Evolutionary conservation across 2,329 filamentous ascomycete genomes (phyloP).

Genomic region (Mycosphaerelloides madeirae): DNA sequence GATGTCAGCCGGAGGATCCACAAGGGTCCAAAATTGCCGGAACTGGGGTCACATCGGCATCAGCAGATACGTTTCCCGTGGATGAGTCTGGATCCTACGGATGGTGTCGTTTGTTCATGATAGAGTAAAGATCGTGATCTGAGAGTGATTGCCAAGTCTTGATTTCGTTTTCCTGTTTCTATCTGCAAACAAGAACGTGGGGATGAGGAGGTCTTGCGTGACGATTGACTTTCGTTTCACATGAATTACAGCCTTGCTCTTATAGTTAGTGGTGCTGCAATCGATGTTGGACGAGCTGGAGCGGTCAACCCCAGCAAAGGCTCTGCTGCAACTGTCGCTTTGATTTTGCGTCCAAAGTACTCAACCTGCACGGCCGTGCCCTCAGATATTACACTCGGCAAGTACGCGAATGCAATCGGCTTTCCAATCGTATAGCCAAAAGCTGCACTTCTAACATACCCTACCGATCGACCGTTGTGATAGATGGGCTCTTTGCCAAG

Average conservation of each 20-base stretch:
- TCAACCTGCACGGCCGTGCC: slow-evolving; percentile 55
- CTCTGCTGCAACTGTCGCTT: slow-evolving; percentile 45
- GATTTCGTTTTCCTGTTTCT: too few species aligned
- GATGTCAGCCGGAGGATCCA: too few species aligned
- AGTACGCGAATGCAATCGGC: slow-evolving; percentile 56
- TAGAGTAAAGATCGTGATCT: too few species aligned
- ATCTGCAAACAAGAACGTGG: too few species aligned
- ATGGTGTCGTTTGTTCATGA: neutral
- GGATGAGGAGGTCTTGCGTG: too few species aligned
- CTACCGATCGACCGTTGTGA: slow-evolving; percentile 42
- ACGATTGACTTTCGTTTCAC: too few species aligned
- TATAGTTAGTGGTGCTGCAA: neutral
- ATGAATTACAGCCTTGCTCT: neutral
- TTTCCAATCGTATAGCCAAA: slow-evolving; percentile 58
- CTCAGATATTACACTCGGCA: slow-evolving; percentile 46
- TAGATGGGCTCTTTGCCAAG: slow-evolving; percentile 61
- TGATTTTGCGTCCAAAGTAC: slow-evolving; percentile 55
- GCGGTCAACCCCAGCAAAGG: neutral
- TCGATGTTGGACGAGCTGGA: neutral
- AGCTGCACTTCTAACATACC: slow-evolving; percentile 58
- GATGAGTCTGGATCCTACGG: too few species aligned
- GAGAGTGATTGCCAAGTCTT: too few species aligned
- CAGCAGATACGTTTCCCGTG: too few species aligned
- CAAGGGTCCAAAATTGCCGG: too few species aligned
- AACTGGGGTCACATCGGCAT: too few species aligned